A percentile compares a stretch with the other conserved stretches of the same genome.
Conservation (phyloP, 805 yeast genomes). For the Nakazawaea siamensis region DNA sequence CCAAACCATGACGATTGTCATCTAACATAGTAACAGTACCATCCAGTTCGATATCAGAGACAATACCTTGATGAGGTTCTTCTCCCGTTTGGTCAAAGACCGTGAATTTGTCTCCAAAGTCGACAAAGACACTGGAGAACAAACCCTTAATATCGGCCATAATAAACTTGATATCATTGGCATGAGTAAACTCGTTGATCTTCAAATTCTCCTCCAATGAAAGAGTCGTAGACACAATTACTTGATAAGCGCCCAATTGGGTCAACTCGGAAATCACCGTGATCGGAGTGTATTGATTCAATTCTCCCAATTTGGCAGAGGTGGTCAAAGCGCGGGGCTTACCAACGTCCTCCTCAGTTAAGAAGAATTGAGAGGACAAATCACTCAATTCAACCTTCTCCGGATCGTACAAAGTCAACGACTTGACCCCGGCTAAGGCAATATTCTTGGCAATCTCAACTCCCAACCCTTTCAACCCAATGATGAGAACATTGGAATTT, state of each 20-base stretch:
- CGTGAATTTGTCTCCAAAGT: constrained; percentile 75
- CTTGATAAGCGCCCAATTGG: constrained; percentile 55
- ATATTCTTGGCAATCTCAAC: constrained; percentile 95
- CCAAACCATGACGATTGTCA: constrained; percentile 86
- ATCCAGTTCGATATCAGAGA: constrained; percentile 77
- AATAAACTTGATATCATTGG: constrained; percentile 67
- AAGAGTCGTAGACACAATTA: constrained; percentile 75
- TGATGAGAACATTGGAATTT: constrained; percentile 79
- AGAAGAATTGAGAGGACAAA: constrained; percentile 84
- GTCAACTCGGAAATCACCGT: constrained; percentile 50
- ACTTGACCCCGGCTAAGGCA: constrained; percentile 95
- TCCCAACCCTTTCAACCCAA: constrained; percentile 91
- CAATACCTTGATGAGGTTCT: constrained; percentile 81
- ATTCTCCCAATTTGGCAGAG: constrained; percentile 62
- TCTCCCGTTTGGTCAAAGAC: constrained; percentile 87
- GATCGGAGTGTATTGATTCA: constrained; percentile 87
- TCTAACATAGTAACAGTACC: constrained; percentile 94
- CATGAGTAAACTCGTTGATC: constrained; percentile 70
- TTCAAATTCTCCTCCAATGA: constrained; percentile 66
- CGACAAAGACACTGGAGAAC: constrained; percentile 84
- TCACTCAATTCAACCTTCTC: constrained; percentile 57
- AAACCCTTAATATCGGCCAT: constrained; percentile 80
- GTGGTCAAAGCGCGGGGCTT: constrained; percentile 67
- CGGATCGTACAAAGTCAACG: constrained; percentile 81
- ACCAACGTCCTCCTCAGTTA: constrained; percentile 67